Base-by-base conservation (phyloP, 225 moss, liverwort and hornwort species). In the Marchantia polymorpha region DNA sequence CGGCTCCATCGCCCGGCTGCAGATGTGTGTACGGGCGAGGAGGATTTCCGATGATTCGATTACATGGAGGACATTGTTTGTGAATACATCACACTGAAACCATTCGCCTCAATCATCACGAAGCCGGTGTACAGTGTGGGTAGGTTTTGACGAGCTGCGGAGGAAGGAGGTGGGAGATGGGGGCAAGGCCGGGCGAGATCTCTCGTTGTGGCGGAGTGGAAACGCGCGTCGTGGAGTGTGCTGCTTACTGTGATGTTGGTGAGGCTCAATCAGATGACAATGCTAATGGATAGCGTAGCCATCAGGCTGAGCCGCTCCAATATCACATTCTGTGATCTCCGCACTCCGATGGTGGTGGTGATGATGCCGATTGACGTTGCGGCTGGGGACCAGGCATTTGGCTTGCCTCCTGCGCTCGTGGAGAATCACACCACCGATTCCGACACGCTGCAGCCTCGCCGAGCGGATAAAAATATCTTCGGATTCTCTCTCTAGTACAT, bases 251-350 rank as follows among this genome's bases (percentile, higher is more conserved):
- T 90, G 91, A 89, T 94, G 88, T 94, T 92, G 94, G 92, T 87
- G 83, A 86, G 82, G 87, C 90, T 94, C 92, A 91, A 91, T 94
- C 89, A 94, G 92, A 89, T 90, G 87, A 87, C 90, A 80, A 86
- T 82, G 89, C 90, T 86, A 83, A 85, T 61, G 58, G 70, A 29
- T 66, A 87, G 90, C 69, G 91, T 85, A 80, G 90, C 88, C 89
- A 89, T 91, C 94, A 94, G 92, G 89, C 90, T 90, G 92, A 94
- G 90, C 91, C 94, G 92, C 91, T 93, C 92, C 92, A 94, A 93
- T 93, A 93, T 94, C 91, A 94, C 92, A 91, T 92, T 86, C 87
- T 81, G 68, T 9, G 75, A 27, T 56, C 75, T 60, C 75, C 29
- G 27, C 13, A 39, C 39, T 39, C 39, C 39, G 39, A 39, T 39